Base-by-base conservation (phyloP, 306 rosid species). In the Cucurbita argyrosperma region DNA sequence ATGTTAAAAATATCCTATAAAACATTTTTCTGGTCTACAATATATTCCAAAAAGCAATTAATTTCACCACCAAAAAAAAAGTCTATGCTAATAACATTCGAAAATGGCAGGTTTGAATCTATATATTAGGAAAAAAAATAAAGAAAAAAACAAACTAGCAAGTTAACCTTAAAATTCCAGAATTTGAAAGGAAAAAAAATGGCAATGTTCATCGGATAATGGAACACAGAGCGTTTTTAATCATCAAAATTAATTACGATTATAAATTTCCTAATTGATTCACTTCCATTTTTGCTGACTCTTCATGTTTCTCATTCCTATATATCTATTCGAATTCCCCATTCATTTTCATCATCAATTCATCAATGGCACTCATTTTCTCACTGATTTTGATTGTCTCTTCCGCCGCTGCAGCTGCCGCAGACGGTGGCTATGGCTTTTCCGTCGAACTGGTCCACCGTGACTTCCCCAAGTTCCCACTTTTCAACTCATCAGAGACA, bases 391-490 rank as follows among this genome's bases (percentile, higher is more conserved):
- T 50, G 14, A 0, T 57, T 21, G 18, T 72, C 9, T 54, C 53
- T 9, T 19, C 47, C 9, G 42, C 65, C 14, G 38, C 15, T 1
- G 53, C 16, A 23, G 35, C 47, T 4, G n/a, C 61, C 8, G 4
- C 39, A 5, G 6, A 0, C 38, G 26, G 8, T 6, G 26, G 8
- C 0, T 6, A n/a, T 37, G 84, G 84, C 16, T 83, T 85, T 72
- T 68, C 52, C n/a, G 74, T 89, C 0, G 85, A 89, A 5, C 79
- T 87, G 2, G 77, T 89, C 50, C 90, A 82, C 76, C 87, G 83
- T 0, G 89, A 89, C 55, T 89, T 90, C 6, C 68, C 82, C 10
- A 78, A 21, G 21, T 89, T 90, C 3, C 90, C 91, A 1, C 71
- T 85, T 65, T 82, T 67, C 74, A 4, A 56, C 45, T 60, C 85